Evolutionary conservation across 805 yeast species (phyloP), one percentile per base, ranked within the genome.

Genomic region (Metschnikowia anglica): DNA sequence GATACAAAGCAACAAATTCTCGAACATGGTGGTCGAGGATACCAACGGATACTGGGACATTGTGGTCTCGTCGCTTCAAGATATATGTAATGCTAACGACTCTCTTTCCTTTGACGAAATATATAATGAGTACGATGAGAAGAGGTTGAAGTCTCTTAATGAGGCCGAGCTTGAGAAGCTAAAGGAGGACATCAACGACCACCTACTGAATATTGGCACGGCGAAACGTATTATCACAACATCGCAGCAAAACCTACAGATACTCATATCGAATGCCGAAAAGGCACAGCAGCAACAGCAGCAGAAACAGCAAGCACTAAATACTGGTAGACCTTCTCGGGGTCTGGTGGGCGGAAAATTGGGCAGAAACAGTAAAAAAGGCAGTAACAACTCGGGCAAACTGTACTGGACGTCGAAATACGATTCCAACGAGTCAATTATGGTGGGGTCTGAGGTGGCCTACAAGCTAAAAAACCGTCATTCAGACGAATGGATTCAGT

Each of bases 401-500:
- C 74, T 73, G 58, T 77, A 52, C 55, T 65, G 72, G 51, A 64
- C 65, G n/a, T 79, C 85, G 34, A 76, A 76, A 21, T 82, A 61
- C 60, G 83, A 82, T 54, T 79, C 83, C 1, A 70, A 73, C 20
- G 85, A 76, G 27, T 79, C 83, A 0, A 69, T 82, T 4, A 52
- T 59, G 2, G 66, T 85, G 1, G 90, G 91, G 1, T 77, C 93
- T 0, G 95, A 87, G 53, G 97, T 93, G 0, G 98, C 97, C 1
- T 91, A 83, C 67, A 82, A 83, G 59, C 76, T 89, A 18, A 75
- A 75, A 46, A 81, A 78, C 54, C 73, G 84, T 29, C 84, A 82
- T 35, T 73, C 79, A n/a, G 90, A 84, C 37, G 98, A 91, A 59
- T 93, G 99, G 99, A 88, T 93, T 53, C 96, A 88, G 61, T 93